phyloP scores from a whole-genome alignment of 177 flowering plant genomes.

The Tripterygium wilfordii region DNA sequence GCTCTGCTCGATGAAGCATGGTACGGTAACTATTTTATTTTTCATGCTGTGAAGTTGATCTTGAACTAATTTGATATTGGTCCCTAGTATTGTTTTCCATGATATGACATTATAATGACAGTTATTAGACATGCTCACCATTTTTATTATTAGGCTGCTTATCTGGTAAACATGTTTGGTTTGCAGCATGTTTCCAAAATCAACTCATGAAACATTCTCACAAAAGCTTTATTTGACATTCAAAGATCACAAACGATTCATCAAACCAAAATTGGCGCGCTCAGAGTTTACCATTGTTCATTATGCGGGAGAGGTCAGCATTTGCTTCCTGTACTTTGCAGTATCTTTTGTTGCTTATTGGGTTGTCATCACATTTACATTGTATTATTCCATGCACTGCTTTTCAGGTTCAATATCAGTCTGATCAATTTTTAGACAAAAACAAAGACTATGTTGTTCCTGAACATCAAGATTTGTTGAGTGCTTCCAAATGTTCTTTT shows the following conservation, averaged over 20 bases:
- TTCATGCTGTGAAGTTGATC: neutral
- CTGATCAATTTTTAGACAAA: slow-evolving; percentile 93
- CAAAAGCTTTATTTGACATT: slow-evolving; percentile 90
- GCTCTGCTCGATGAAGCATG: slow-evolving; percentile 96
- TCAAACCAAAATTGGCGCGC: slow-evolving; percentile 82
- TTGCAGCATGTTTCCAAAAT: slow-evolving; percentile 95
- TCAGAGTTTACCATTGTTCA: slow-evolving; percentile 84
- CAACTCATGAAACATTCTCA: slow-evolving; percentile 86
- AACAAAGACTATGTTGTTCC: slow-evolving; percentile 95
- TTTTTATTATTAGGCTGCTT: slow-evolving; percentile 4
- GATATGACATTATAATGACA: neutral
- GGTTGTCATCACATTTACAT: neutral
- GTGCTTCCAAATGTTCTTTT: slow-evolving; percentile 81
- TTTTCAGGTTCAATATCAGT: slow-evolving; percentile 75
- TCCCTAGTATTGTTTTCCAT: neutral
- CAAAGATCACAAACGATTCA: slow-evolving; percentile 70
- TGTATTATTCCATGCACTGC: slow-evolving; percentile 15
- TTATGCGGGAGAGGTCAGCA: slow-evolving; percentile 94
- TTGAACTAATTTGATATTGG: neutral
- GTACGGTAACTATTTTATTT: slow-evolving; percentile 29
- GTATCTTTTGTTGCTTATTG: neutral
- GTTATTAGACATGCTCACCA: neutral
- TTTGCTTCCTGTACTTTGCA: neutral
- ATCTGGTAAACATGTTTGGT: slow-evolving; percentile 5
- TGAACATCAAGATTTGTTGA: slow-evolving; percentile 89